These are phyloP conservation scores for Suillus placidus DNA, from an alignment of 768 basidiomycete genomes.

Conservation along the genomic window DNA sequence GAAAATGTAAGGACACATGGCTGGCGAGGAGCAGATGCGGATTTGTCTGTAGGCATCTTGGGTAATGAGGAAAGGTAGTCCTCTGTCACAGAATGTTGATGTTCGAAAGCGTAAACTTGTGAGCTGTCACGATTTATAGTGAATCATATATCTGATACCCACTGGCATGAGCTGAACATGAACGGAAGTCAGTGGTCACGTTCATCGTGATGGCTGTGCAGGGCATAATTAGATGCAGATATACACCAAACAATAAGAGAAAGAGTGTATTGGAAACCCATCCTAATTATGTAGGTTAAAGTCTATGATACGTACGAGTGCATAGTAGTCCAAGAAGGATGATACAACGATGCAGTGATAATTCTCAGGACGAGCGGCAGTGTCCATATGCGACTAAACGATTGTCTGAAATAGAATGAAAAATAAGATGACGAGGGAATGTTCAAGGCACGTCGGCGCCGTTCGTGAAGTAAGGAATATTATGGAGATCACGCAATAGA, in stretches of 20 bases:
- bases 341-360: slow-evolving; percentile 11
- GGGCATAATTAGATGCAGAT: not conserved
- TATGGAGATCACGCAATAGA: slow-evolving; percentile 5
- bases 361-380: slow-evolving; percentile 10
- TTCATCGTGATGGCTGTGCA: slow-evolving; percentile 6
- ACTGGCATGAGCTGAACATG: not conserved
- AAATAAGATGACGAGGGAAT: slow-evolving; percentile 1
- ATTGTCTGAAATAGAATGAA: slow-evolving; percentile 8
- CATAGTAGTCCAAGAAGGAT: slow-evolving; percentile 14
- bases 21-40: not conserved
- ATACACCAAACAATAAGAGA: not conserved
- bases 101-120: slow-evolving; percentile 1
- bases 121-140: not conserved
- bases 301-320: slow-evolving; percentile 15
- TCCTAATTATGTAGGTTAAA: slow-evolving; percentile 6
- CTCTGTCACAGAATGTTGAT: not conserved
- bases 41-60: slow-evolving; percentile 17
- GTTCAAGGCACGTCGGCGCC: not conserved
- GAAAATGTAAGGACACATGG: slow-evolving; percentile 25
- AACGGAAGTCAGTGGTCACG: not conserved
- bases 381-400: slow-evolving; percentile 18
- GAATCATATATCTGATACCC: not conserved
- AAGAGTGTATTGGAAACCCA: slow-evolving; percentile 11
- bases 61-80: not conserved
- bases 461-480: not conserved